Evolutionary conservation across 1,284 basidiomycete genomes (phyloP).

Genomic region (Ustilago hordei): DNA sequence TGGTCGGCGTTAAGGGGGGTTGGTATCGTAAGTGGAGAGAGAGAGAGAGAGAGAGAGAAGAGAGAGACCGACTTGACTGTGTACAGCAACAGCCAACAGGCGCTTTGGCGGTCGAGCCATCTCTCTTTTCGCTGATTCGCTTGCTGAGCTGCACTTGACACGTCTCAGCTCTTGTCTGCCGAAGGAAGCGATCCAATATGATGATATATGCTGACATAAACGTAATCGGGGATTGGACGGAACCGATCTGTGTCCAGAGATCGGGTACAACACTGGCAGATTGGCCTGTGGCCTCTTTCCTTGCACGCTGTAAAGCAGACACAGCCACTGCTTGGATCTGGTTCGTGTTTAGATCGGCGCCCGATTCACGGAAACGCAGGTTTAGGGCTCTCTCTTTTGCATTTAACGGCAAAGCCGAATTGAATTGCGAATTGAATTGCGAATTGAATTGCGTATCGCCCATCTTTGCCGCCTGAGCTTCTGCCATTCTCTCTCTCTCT

Average conservation of each 20-base stretch:
- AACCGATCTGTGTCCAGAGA: too few relatives aligned
- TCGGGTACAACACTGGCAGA: too few relatives aligned
- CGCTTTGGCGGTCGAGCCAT: conserved; percentile 2
- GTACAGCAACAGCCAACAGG: neutral
- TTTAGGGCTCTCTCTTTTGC: neutral
- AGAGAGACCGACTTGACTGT: neutral
- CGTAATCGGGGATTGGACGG: too few relatives aligned
- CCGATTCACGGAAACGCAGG: conserved; percentile 1
- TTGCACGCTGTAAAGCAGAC: conserved; percentile 7
- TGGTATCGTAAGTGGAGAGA: neutral
- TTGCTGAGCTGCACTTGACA: neutral
- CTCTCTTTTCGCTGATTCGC: neutral
- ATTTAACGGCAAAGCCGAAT: too few relatives aligned
- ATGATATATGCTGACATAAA: too few relatives aligned
- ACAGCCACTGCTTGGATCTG: neutral
- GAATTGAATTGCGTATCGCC: conserved; percentile 4
- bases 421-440: too few relatives aligned
- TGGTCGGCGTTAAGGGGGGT: neutral
- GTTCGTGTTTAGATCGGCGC: conserved; percentile 1
- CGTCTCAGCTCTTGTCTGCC: neutral
- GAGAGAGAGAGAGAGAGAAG: neutral
- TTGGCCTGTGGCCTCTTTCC: conserved; percentile 2
- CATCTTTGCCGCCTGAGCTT: neutral
- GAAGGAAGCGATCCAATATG: neutral
- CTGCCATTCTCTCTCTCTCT: neutral